Evolutionary conservation across 2,329 filamentous ascomycete species (phyloP), one percentile per base, ranked within the genome.

Genomic region (Periconia sp.): DNA sequence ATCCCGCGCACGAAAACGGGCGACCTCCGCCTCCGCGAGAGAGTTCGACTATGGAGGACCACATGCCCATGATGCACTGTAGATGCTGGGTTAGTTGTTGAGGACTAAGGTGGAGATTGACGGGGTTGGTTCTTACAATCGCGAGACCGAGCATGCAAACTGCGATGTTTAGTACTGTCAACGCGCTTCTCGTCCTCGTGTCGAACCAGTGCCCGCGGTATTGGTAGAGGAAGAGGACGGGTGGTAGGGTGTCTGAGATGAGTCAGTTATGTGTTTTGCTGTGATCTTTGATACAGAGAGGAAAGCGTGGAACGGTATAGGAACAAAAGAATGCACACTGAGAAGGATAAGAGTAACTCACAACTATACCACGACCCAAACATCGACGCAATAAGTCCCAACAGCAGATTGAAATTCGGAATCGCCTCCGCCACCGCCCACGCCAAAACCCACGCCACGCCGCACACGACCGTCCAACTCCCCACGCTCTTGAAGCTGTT

Each of bases 351-450:
- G 43, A 11, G 20, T 19, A 80, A 41, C 49, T 72, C 63, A 76
- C 72, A 82, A 49, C 83, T 86, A 69, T 90, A 90, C 86, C 87
- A 89, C 50, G 80, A 84, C 18, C 82, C 84, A 55, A 89, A 88
- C 1, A 88, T 71, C 1, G 85, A 66, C 10, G 65, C 66, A 27
- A 90, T 83, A 35, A 90, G 72, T 5, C 82, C 83, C n/a, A 91
- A 75, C 9, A 91, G 74, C 45, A 84, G 79, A 64, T 83, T 84
- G 74, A 91, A 91, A 46, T 85, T 82, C 0, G 88, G 88, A 8
- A 91, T 86, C 0, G 85, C 83, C 65, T 87, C 82, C 6, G 88
- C 86, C 54, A 91, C 85, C 54, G 90, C 71, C 79, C 85, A 88
- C 2, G 85, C 84, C 5, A 88, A 51, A 6, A 83, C 59, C 84